Percentiles rank a stretch among this genome's conserved stretches.
Conservation (phyloP, 148 eudicot genomes). For the Spergularia marina region DNA sequence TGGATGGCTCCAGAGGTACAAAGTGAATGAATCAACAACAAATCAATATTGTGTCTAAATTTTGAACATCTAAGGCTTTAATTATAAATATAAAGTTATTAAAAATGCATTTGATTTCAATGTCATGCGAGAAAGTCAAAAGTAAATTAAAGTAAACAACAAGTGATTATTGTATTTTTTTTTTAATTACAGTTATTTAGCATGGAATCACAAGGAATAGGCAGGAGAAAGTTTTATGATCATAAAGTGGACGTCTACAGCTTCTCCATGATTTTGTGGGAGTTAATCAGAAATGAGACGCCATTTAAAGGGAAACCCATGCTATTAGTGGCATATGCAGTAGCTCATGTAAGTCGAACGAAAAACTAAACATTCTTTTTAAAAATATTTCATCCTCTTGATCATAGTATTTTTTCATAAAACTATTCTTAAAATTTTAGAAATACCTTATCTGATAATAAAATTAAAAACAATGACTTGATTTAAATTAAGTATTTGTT, state of each 20-base stretch:
- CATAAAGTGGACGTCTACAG: conserved; percentile 76
- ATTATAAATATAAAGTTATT: no score
- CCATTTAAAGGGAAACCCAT: conserved; percentile 87
- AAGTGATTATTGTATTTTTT: no score
- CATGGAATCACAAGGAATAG: conserved; percentile 63
- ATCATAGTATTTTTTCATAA: no score
- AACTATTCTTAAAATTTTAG: neutral
- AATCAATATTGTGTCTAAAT: no score
- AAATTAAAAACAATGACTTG: neutral
- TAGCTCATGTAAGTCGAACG: conserved; percentile 50
- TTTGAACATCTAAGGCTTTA: no score
- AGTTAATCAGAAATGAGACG: conserved; percentile 64
- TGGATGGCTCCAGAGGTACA: conserved; percentile 94
- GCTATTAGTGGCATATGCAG: conserved; percentile 81
- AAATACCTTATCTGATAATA: no score
- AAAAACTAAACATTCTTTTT: neutral
- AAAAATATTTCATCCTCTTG: no score
- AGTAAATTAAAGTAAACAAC: no score
- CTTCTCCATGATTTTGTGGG: conserved; percentile 78
- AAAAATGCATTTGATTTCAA: no score
- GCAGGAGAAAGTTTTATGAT: conserved; percentile 72
- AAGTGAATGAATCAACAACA: neutral
- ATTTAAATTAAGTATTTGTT: neutral
- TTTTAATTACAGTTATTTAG: conserved; percentile 54
- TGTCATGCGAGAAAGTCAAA: no score